Evolutionary conservation across 257 asterid species (phyloP).

Genomic region (Lithospermum erythrorhizon): DNA sequence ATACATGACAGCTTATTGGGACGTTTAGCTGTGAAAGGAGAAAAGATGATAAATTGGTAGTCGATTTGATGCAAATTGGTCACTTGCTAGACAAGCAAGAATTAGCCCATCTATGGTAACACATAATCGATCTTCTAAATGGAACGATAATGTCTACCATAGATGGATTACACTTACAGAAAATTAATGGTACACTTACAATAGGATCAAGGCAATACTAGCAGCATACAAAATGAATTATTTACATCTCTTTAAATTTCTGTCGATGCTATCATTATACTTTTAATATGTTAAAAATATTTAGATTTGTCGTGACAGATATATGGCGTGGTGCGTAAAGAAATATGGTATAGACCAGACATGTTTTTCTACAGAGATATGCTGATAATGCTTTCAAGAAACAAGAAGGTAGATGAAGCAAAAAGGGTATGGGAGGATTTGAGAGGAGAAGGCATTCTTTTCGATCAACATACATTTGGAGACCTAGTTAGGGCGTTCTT

Average conservation of each 20-base stretch:
- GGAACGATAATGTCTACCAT: too few species aligned
- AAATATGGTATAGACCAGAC: slow-evolving; percentile 89
- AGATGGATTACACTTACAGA: too few species aligned
- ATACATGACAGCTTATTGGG: not conserved
- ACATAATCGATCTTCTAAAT: too few species aligned
- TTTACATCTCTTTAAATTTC: not conserved
- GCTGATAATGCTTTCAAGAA: slow-evolving; percentile 94
- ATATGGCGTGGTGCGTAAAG: slow-evolving; percentile 68
- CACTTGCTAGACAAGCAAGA: too few species aligned
- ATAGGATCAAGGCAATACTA: not conserved
- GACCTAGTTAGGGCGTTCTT: slow-evolving; percentile 81
- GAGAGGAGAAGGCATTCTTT: slow-evolving; percentile 61
- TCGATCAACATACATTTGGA: slow-evolving; percentile 93
- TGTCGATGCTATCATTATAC: not conserved
- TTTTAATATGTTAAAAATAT: not conserved
- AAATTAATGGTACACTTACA: too few species aligned
- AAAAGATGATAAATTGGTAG: too few species aligned
- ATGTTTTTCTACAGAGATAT: slow-evolving; percentile 89
- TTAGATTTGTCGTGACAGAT: slow-evolving; percentile 25
- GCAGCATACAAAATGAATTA: not conserved
- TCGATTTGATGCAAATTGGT: too few species aligned
- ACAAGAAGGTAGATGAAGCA: slow-evolving; percentile 55
- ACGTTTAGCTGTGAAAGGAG: too few species aligned
- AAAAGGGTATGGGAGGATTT: slow-evolving; percentile 66
- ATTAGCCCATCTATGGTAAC: too few species aligned